Evolutionary conservation across 1,139 yeast species (phyloP).

Genomic region (Magnusiomyces sp.): DNA sequence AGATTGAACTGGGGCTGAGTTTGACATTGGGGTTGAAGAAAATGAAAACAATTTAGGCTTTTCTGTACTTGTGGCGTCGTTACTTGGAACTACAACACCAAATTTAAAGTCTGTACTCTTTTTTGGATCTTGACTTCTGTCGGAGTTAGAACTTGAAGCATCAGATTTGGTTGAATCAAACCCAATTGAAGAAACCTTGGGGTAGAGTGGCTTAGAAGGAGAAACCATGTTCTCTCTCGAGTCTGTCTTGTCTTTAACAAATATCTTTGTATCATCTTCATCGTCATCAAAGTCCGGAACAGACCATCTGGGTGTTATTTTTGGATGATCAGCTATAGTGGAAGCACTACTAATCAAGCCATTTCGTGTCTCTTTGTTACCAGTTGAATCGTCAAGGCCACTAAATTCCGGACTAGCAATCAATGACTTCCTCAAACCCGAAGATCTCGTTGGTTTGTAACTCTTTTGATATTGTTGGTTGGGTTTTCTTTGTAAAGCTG

Average conservation of each 20-base stretch:
- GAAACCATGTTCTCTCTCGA: conserved; percentile 6
- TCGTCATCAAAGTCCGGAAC: conserved; percentile 11
- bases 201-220: conserved; percentile 17
- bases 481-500: conserved; percentile 10
- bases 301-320: conserved; percentile 9
- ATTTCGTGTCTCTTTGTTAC: not conserved
- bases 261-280: conserved; percentile 8
- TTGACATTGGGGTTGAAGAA: not conserved
- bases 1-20: not conserved
- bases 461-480: conserved; percentile 15
- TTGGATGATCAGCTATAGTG: conserved; percentile 7
- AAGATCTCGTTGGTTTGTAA: conserved; percentile 24
- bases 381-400: too few species aligned
- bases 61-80: not conserved
- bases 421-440: conserved; percentile 22
- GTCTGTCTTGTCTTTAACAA: not conserved
- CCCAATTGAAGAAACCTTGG: not conserved
- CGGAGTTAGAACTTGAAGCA: not conserved
- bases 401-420: conserved; percentile 17
- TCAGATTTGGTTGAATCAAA: not conserved
- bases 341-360: conserved; percentile 3
- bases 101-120: not conserved
- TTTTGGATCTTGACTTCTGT: not conserved
- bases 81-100: not conserved
- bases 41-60: not conserved